Evolutionary conservation across 768 basidiomycete genomes (phyloP).

Genomic region (Hortiboletus flavorubellus): DNA sequence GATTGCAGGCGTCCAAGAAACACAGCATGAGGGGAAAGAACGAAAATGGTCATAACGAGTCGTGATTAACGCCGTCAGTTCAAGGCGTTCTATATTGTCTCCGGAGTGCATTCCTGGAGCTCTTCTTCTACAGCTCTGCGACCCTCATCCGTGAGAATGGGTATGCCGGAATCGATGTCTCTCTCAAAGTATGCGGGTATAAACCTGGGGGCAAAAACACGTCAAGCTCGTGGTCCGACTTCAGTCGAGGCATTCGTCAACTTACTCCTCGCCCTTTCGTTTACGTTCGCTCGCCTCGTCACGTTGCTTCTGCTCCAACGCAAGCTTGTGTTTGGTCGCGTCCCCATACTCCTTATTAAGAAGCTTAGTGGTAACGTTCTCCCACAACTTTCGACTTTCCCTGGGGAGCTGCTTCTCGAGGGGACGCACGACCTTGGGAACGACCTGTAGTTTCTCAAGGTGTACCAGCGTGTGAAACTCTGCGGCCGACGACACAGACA

Average conservation of each 20-base stretch:
- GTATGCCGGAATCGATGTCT: slow-evolving; percentile 62
- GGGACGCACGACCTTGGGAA: slow-evolving; percentile 86
- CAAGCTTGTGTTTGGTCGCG: slow-evolving; percentile 88
- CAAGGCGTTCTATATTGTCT: slow-evolving; percentile 12
- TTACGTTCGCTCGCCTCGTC: slow-evolving; percentile 87
- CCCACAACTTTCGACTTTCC: slow-evolving; percentile 90
- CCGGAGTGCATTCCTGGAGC: slow-evolving; percentile 29
- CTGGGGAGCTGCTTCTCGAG: slow-evolving; percentile 70
- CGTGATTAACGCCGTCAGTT: neutral
- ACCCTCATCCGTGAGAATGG: slow-evolving; percentile 68
- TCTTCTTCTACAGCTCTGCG: slow-evolving; percentile 73
- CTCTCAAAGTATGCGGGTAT: slow-evolving; percentile 73
- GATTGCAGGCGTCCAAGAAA: slow-evolving; percentile 9
- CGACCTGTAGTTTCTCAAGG: slow-evolving; percentile 58
- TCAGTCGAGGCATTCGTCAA: slow-evolving; percentile 17
- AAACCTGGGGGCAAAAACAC: slow-evolving; percentile 44
- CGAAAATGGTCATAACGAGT: slow-evolving; percentile 8
- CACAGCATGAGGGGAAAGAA: neutral
- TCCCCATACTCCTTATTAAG: slow-evolving; percentile 84
- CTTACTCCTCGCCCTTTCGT: slow-evolving; percentile 73
- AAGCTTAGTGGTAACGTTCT: slow-evolving; percentile 70
- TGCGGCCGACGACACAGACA: slow-evolving; percentile 39
- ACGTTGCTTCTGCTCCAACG: slow-evolving; percentile 90
- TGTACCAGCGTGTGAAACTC: slow-evolving; percentile 75
- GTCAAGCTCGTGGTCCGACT: neutral